Base-by-base conservation (phyloP, 768 basidiomycete genomes). In the Suillus variegatus region DNA sequence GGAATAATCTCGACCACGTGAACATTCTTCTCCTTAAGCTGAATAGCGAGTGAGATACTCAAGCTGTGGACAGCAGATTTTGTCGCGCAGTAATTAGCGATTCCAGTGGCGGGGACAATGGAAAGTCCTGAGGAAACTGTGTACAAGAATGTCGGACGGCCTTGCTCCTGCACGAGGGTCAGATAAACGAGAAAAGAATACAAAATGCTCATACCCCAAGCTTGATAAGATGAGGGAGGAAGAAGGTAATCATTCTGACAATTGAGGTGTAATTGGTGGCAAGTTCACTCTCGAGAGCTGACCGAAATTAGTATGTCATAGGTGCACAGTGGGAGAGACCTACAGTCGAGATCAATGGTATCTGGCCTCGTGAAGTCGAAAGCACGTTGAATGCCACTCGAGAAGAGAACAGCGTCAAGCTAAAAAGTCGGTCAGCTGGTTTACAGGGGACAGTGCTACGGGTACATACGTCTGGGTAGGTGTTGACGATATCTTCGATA, bases 1-100 rank as follows among this genome's bases (percentile, higher is more conserved):
- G 87, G 87, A 4, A 85, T 75, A 28, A 88, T 80, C 69, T 88
- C 88, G 25, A 85, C 74, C 7, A 88, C 83, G 55, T 84, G 77
- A 18, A 89, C 79, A 32, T 84, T 82, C 20, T 84, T 85, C 22
- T 77, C 79, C 47, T 78, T 69, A 12, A 88, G 77, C 69, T 86
- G 83, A 1, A 70, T 71, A 58, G 80, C 77, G 18, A 88, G 78
- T 4, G 84, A 83, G 12, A 82, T 72, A 22, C 78, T 77, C 66
- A 86, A 81, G 64, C 82, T 86, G 68, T 84, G 85, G 41, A 88
- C 69, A 2, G 86, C 86, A 6, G 86, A 85, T 71, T 88, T 88
- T 4, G 83, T 81, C 0, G 87, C 86, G 40, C 79, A 84, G 68
- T 89, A 88, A 60, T 84, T 82, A 2, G 81, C 73, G 0, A 86